Percentiles rank a stretch among this genome's conserved stretches.
Conservation (phyloP, 768 basidiomycete species). For the Erythrobasidium yunnanense region DNA sequence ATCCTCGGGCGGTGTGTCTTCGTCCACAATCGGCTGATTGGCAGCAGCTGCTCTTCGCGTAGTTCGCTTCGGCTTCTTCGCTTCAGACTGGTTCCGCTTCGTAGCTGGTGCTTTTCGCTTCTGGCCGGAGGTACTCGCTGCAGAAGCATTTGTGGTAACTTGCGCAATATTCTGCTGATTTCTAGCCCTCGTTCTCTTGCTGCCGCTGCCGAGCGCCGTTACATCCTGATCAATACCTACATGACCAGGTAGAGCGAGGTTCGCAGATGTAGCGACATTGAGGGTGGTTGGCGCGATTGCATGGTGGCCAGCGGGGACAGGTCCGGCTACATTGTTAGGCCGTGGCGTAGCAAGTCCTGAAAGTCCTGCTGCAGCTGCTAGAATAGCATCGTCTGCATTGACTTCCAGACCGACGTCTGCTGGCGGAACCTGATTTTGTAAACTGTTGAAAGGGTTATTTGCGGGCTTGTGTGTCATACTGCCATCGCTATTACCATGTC, state of each 20-base stretch:
- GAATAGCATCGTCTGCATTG: conserved; percentile 33
- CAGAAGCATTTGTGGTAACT: no score
- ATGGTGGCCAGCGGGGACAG: conserved; percentile 23
- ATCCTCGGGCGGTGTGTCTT: background rate
- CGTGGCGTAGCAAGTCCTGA: conserved; percentile 30
- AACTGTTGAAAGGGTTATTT: background rate
- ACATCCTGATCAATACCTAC: no score
- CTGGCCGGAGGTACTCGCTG: no score
- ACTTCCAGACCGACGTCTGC: background rate
- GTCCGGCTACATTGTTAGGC: conserved; percentile 27
- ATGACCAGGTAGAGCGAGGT: background rate
- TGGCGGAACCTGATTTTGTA: background rate
- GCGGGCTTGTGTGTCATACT: background rate
- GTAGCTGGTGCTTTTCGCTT: background rate
- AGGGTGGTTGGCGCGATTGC: conserved; percentile 1
- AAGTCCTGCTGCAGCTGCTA: conserved; percentile 37
- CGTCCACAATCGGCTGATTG: background rate
- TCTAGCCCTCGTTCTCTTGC: background rate
- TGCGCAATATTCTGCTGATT: no score
- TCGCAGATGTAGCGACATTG: conserved; percentile 7
- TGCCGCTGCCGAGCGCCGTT: background rate
- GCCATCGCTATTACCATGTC: background rate
- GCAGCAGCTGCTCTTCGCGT: background rate
- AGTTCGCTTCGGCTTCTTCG: background rate
- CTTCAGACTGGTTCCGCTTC: background rate